phyloP scores from a whole-genome alignment of 2,329 filamentous ascomycete species.

The Penicillium vulpinum region DNA sequence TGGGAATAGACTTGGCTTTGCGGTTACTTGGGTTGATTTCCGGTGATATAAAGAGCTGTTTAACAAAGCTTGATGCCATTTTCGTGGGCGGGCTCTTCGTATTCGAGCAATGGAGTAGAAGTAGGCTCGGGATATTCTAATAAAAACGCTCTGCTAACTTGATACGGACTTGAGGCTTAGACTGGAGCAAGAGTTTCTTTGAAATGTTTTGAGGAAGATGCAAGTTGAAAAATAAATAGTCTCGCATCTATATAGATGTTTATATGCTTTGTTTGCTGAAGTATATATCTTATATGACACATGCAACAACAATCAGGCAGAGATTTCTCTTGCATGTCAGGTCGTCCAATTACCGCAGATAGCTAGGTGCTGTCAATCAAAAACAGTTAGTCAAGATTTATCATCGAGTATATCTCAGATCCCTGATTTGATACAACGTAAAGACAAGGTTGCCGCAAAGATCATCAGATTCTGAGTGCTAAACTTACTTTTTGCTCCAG shows the following conservation, averaged over 20 bases:
- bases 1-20: conserved; percentile 77
- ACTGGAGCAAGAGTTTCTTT: background rate
- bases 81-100: background rate
- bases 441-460: background rate
- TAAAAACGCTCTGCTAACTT: background rate
- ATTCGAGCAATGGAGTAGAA: background rate
- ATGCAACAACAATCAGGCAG: conserved; percentile 7
- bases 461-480: background rate
- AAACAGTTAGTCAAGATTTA: conserved; percentile 5
- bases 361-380: background rate
- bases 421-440: conserved; percentile 18
- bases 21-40: conserved; percentile 80
- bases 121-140: background rate
- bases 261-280: background rate
- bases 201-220: background rate
- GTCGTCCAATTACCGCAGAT: background rate
- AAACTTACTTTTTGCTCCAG: background rate
- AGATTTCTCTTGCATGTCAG: conserved; percentile 3
- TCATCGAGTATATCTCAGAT: conserved; percentile 12
- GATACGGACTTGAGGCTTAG: background rate
- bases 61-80: conserved; percentile 29
- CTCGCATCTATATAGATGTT: conserved; percentile 13
- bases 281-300: conserved; percentile 6
- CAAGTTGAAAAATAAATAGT: background rate
- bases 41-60: conserved; percentile 52